These are phyloP conservation scores for Chalciporus chontae DNA, from an alignment of 768 basidiomycete genomes.

Conservation along the genomic window DNA sequence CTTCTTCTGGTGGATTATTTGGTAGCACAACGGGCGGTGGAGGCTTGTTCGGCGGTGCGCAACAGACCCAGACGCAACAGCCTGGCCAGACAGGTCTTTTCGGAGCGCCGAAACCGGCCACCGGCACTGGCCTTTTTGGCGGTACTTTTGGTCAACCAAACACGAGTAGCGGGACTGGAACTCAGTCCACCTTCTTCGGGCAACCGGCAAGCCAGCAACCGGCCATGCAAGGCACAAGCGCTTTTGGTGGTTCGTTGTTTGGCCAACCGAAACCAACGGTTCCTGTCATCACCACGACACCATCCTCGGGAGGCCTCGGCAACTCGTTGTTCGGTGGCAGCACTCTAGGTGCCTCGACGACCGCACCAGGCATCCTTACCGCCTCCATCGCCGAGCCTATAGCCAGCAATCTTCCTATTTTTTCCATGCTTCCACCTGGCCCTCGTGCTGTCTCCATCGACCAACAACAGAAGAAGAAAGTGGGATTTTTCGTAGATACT, in stretches of 20 bases:
- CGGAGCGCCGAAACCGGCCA: conserved; percentile 28
- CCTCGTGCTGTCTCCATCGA: conserved; percentile 62
- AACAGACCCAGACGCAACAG: conserved; percentile 39
- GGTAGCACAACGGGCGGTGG: conserved; percentile 31
- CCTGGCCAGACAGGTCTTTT: conserved; percentile 29
- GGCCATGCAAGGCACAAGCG: conserved; percentile 33
- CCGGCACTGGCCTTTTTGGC: conserved; percentile 44
- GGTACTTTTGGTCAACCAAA: conserved; percentile 46
- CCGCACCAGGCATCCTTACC: conserved; percentile 54
- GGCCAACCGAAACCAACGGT: conserved; percentile 47
- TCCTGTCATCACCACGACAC: conserved; percentile 43
- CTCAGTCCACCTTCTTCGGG: conserved; percentile 46
- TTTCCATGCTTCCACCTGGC: conserved; percentile 69
- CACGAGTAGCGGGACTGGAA: conserved; percentile 28
- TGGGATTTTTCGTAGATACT: conserved; percentile 72
- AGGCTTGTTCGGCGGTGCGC: conserved; percentile 35
- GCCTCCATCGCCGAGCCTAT: conserved; percentile 90
- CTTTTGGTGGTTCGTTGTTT: conserved; percentile 47
- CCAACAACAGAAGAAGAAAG: conserved; percentile 67
- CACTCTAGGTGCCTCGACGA: conserved; percentile 39
- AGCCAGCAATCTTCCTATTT: conserved; percentile 66
- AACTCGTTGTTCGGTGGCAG: conserved; percentile 39
- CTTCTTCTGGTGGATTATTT: conserved; percentile 34
- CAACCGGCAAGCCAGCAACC: conserved; percentile 43
- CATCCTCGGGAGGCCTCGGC: conserved; percentile 37